Evolutionary conservation across 257 asterid genomes (phyloP), one percentile per base, ranked within the genome.

Genomic region (Petunia secreta): DNA sequence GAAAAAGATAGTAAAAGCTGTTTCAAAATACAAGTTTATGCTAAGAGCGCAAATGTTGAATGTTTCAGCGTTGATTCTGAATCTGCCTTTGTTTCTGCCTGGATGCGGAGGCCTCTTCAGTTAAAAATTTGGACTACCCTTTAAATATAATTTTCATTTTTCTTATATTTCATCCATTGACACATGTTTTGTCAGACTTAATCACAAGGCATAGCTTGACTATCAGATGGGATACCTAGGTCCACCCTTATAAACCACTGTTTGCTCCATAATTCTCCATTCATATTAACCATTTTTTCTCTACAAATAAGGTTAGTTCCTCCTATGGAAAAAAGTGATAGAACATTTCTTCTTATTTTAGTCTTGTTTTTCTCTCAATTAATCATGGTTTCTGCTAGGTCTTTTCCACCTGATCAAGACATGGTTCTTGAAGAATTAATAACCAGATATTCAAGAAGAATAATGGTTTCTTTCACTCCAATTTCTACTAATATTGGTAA

Each of bases 101-200:
- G 25, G 25, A 25, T 60, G 4, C 34, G 15, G 6, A 34, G 36
- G 68, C 73, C 11, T 4, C 60, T 79, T 39, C 38, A 52, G 38
- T 67, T 67, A 78, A 71, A 69, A 84, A 38, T 69, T 82, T 80
- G 53, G 36, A 53, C 69, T 59, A 50, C 48, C 79, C 78, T 67
- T 77, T 77, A 75, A 63, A 46, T 58, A 77, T 62, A 83, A 11
- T 68, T 10, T 46, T 43, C 16, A 36, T 80, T 75, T 39, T 48
- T 67, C 10, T 48, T 25, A 34, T 71, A 71, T 71, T 65, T 40
- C 39, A 78, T 83, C 9, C 63, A 57, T 82, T 58, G 75, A 85
- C 88, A 88, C 88, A 87, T 84, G 91, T 59, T 76, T 54, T 81
- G 86, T 87, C 89, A 87, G 90, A 38, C 43, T 74, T 63, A 34